These are phyloP conservation scores for Cyberlindnera japonica DNA, from an alignment of 805 yeast species.

Conservation along the genomic window DNA sequence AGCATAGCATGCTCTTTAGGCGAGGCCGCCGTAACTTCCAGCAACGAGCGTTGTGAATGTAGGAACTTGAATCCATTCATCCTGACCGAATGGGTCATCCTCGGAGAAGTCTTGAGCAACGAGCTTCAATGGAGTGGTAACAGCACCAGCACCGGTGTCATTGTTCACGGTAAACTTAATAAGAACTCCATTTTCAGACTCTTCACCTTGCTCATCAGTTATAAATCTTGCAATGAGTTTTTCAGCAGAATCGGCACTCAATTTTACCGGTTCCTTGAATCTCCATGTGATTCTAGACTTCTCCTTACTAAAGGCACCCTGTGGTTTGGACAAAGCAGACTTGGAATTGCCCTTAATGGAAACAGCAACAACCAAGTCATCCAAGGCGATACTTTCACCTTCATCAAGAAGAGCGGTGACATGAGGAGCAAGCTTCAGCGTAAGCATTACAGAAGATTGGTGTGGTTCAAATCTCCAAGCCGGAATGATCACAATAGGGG, in stretches of 20 bases:
- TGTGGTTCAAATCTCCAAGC: conserved; percentile 85
- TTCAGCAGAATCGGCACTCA: conserved; percentile 45
- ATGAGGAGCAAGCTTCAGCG: conserved; percentile 53
- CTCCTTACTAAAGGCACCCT: conserved; percentile 86
- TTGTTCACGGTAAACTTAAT: conserved; percentile 53
- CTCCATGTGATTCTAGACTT: conserved; percentile 87
- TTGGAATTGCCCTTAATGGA: conserved; percentile 63
- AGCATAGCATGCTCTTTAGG: too few species aligned
- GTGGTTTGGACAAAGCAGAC: conserved; percentile 84
- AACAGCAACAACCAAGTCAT: conserved; percentile 41
- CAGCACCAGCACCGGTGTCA: conserved; percentile 42
- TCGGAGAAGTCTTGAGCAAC: conserved; percentile 33
- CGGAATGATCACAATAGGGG: conserved; percentile 74
- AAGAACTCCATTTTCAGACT: conserved; percentile 70
- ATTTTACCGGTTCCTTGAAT: conserved; percentile 41
- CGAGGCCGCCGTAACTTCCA: conserved; percentile 35
- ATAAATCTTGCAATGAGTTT: conserved; percentile 82
- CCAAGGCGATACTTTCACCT: conserved; percentile 35
- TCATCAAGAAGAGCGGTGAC: conserved; percentile 35
- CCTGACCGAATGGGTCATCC: conserved; percentile 37
- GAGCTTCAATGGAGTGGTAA: conserved; percentile 40
- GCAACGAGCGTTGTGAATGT: conserved; percentile 34
- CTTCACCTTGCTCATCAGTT: conserved; percentile 69
- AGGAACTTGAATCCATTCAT: conserved; percentile 33
- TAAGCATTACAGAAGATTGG: conserved; percentile 82